These are phyloP conservation scores for Russula olivacea DNA, from an alignment of 768 basidiomycete species.

Conservation along the genomic window DNA sequence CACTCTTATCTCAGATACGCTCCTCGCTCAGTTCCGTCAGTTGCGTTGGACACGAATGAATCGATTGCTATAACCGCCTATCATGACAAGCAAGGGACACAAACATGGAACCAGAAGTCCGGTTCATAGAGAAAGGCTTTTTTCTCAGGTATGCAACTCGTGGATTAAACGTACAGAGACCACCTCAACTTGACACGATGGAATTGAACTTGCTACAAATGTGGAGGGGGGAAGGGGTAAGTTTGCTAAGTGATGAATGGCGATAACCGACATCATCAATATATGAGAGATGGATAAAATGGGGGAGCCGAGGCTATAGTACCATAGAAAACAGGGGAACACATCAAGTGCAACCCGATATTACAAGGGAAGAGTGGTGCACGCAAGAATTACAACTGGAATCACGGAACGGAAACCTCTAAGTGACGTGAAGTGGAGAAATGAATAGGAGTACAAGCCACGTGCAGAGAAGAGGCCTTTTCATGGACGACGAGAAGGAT, in stretches of 20 bases:
- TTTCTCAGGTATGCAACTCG: not conserved
- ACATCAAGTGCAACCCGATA: slow-evolving; percentile 16
- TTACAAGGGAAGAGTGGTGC: not conserved
- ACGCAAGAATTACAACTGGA: not conserved
- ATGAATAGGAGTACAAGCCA: not conserved
- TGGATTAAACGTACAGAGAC: not conserved
- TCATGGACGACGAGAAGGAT: not conserved
- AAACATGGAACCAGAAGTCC: not conserved
- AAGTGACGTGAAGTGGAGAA: slow-evolving; percentile 1
- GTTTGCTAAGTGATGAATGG: not conserved
- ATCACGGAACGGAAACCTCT: not conserved
- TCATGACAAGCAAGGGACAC: not conserved
- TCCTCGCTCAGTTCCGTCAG: not conserved
- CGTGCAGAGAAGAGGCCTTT: not conserved
- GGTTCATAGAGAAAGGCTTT: not conserved
- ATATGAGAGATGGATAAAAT: not conserved
- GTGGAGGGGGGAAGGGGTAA: too few species aligned
- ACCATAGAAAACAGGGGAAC: not conserved
- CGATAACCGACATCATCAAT: slow-evolving; percentile 2
- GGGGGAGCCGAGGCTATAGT: not conserved
- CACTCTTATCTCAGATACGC: not conserved
- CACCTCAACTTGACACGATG: not conserved
- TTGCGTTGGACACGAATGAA: not conserved
- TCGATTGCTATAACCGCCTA: not conserved
- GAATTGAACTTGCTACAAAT: not conserved